Conservation (phyloP, 495 filamentous ascomycete species). For the Penicillium lividum region DNA sequence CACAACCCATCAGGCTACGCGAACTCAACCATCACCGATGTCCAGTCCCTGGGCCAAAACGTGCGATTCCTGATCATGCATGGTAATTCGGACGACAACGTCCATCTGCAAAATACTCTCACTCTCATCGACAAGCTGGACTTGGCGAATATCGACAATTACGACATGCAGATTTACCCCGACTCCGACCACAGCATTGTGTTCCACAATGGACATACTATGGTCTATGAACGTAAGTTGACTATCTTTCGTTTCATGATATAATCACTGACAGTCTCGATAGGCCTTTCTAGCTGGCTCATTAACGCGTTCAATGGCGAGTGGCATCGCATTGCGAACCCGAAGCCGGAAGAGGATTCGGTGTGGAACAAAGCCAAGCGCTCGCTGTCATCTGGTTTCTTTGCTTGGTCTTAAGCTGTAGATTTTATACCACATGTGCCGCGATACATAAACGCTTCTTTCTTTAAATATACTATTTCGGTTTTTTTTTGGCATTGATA, state of each 20-base stretch:
- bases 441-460: too few species aligned
- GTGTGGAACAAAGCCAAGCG: constrained; percentile 31
- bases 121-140: constrained; percentile 86
- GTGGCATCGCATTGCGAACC: constrained; percentile 73
- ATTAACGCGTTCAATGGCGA: constrained; percentile 97
- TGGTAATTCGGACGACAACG: constrained; percentile 92
- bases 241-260: background rate
- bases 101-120: constrained; percentile 91
- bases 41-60: constrained; percentile 65
- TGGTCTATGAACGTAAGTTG: constrained; percentile 91
- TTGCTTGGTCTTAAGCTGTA: background rate
- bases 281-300: constrained; percentile 89
- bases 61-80: constrained; percentile 93
- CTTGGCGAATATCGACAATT: constrained; percentile 82
- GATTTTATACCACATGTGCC: too few species aligned
- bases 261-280: constrained; percentile 24
- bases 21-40: constrained; percentile 71
- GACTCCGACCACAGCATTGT: constrained; percentile 95
- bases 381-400: constrained; percentile 15
- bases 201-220: constrained; percentile 89
- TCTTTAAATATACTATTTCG: background rate
- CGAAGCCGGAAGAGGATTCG: constrained; percentile 55
- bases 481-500: background rate
- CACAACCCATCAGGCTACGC: constrained; percentile 77
- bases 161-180: constrained; percentile 94